Evolutionary conservation across 2,329 filamentous ascomycete genomes (phyloP).

Genomic region (Macroventuria anomochaeta): DNA sequence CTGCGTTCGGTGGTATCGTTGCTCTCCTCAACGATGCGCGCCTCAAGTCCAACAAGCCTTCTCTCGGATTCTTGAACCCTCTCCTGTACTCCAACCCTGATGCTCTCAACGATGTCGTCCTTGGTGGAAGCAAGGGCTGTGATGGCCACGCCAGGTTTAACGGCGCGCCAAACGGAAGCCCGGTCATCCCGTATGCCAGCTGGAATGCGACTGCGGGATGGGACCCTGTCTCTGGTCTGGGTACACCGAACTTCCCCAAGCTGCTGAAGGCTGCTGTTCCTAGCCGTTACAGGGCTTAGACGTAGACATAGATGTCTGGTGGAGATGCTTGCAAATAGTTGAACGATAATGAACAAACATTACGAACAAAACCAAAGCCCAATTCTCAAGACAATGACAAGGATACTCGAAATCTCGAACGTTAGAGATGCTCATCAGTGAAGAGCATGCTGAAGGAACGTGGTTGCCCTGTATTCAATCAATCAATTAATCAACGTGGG

Average conservation of each 20-base stretch:
- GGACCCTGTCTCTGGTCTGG: slow-evolving; percentile 44
- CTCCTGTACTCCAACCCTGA: slow-evolving; percentile 59
- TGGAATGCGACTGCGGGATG: slow-evolving; percentile 45
- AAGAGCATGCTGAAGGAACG: no score
- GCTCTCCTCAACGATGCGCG: slow-evolving; percentile 68
- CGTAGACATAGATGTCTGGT: not conserved
- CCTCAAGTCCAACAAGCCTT: slow-evolving; percentile 56
- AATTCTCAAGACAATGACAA: not conserved
- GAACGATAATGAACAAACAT: not conserved
- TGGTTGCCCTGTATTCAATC: no score
- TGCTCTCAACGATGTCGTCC: slow-evolving; percentile 56
- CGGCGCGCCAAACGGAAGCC: slow-evolving; percentile 37
- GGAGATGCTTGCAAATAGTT: not conserved
- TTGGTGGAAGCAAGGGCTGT: slow-evolving; percentile 48
- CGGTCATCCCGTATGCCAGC: slow-evolving; percentile 38
- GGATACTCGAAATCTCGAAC: no score
- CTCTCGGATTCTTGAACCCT: slow-evolving; percentile 66
- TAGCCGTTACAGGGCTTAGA: slow-evolving; percentile 29
- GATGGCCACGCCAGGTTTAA: slow-evolving; percentile 37
- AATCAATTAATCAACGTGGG: not conserved
- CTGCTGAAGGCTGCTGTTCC: slow-evolving; percentile 39
- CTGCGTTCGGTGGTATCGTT: slow-evolving; percentile 64
- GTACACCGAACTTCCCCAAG: slow-evolving; percentile 41
- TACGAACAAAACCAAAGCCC: not conserved
- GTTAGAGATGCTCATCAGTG: no score